Evolutionary conservation across 768 basidiomycete species (phyloP), one percentile per base, ranked within the genome.

Genomic region (Amanita exitialis): DNA sequence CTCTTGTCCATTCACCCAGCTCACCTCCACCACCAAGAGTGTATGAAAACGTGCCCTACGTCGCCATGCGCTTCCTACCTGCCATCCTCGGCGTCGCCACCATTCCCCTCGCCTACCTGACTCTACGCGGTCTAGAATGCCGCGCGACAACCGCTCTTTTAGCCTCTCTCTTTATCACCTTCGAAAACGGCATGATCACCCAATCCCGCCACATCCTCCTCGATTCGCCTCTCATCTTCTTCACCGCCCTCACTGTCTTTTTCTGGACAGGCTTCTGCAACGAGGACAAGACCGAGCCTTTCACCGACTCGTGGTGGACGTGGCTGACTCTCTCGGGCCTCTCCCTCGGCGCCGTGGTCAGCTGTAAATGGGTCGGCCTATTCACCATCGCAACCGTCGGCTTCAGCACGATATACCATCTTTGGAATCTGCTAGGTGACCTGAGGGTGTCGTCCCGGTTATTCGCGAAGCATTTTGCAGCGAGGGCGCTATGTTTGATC

Each of bases 361-460:
- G 85, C 59, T 91, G 90, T 73, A 99, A 98, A 66, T 98, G 95
- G 96, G 95, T 98, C 37, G 96, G 96, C 10, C 72, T 99, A 18
- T 97, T 99, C 70, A 98, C 94, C 12, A 91, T 98, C 58, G 93
- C 96, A 7, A 96, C 94, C 6, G 70, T 99, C 46, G 96, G 95
- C 12, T 61, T 86, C 30, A 83, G 82, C 59, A 96, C 93, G 2
- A 60, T 98, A 30, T 69, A 77, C 44, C 95, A 93, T 59, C 73
- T 98, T 3, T 98, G 95, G 95, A 62, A 72, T 34, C 78, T 95
- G 6, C 78, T 99, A 4, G 96, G 94, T 4, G 92, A 98, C 62
- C 62, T 88, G 25, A 80, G 84, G 23, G 76, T 97, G 36, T 64
- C 88, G 0, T 83, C 92, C 12, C 71, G 76, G 51, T 62, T 87